Evolutionary conservation across 73 alveolate genomes (phyloP).

Genomic region (Urostyla sp.): DNA sequence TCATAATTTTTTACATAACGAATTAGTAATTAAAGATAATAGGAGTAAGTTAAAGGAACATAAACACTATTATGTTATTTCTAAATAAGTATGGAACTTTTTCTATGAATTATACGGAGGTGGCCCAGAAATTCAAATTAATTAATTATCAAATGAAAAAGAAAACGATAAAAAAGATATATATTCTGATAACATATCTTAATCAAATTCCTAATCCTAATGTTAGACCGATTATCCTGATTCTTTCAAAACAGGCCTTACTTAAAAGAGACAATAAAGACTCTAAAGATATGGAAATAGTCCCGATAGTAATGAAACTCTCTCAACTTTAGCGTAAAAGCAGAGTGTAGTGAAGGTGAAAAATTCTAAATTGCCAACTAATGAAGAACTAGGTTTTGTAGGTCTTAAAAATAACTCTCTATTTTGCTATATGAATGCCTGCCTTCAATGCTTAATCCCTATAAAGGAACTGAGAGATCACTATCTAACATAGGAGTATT

Average conservation of each 20-base stretch:
- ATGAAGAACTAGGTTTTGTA: conserved; percentile 38
- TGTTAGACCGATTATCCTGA: not conserved
- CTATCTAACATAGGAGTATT: conserved; percentile 10
- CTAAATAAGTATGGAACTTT: conserved; percentile 44
- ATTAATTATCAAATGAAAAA: not conserved
- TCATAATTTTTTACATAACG: not conserved
- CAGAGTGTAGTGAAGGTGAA: not conserved
- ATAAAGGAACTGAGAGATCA: conserved; percentile 29
- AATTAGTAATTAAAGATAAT: conserved; percentile 8
- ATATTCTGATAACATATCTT: not conserved
- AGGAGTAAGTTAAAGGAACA: not conserved
- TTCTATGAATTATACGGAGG: conserved; percentile 51
- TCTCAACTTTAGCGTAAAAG: not conserved
- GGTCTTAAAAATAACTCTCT: conserved; percentile 32
- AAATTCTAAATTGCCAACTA: not conserved
- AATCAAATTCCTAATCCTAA: not conserved
- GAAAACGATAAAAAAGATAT: conserved; percentile 7
- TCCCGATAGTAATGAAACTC: not conserved
- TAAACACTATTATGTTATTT: conserved; percentile 12
- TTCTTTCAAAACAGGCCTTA: not conserved
- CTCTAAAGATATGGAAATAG: not conserved
- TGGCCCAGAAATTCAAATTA: conserved; percentile 13
- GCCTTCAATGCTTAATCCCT: conserved; percentile 33
- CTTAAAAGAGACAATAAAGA: too few species aligned
- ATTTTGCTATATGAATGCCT: conserved; percentile 61